Evolutionary conservation across 176 grass and related monocot genomes (phyloP), one percentile per base, ranked within the genome.

Genomic region (Eleusine coracana): DNA sequence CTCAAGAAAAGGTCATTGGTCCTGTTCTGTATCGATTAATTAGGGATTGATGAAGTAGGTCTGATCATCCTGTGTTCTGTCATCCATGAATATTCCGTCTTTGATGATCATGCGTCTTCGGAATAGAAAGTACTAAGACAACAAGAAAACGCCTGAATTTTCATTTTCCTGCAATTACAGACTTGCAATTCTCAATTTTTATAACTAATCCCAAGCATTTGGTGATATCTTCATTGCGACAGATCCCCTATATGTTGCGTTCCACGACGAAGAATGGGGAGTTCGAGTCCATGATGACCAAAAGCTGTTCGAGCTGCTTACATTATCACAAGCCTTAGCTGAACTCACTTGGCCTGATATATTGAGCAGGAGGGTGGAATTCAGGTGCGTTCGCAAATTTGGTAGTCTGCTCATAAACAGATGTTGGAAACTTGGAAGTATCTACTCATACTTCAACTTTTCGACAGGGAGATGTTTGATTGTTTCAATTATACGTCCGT

Each of bases 221-320:
- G 28, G 16, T 69, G 52, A 12, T 42, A 17, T 27, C 9, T 58
- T 58, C 27, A 20, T 73, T 88, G 75, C 51, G 87, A 44, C 40
- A 89, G 89, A 91, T 7, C 86, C 80, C 21, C 5, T 62, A 12
- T 85, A 94, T 67, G 73, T 82, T 28, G 65, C 61, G 15, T 87
- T 94, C 89, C 89, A 94, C 40, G 86, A 91, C 14, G 77, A 91
- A 84, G 89, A 91, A 79, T 91, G 86, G 92, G 92, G 89, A 71
- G 74, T 84, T 14, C 89, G 80, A 0, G 73, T 80, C 38, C 73
- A 82, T 52, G 84, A 94, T 52, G 92, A 89, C 46, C 21, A 25
- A 1, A 85, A 72, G 54, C 83, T 94, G 10, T 91, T 94, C n/a
- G 89, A 94, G 80, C 66, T 91, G 16, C 84, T 89, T 42, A 89